phyloP scores from a whole-genome alignment of 83 land plant genomes.

The Picea mariana region DNA sequence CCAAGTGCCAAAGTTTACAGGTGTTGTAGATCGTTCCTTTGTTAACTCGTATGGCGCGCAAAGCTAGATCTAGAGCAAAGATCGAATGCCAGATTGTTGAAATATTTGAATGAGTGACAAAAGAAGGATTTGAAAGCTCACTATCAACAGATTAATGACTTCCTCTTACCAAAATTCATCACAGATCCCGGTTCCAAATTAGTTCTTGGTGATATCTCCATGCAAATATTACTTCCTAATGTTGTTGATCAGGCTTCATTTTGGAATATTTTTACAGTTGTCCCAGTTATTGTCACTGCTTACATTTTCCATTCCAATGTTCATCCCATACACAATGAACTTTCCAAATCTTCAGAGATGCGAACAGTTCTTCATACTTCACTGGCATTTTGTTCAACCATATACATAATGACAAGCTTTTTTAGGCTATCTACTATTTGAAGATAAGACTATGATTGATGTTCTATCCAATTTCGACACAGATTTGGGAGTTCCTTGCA shows the following conservation, averaged over 20 bases:
- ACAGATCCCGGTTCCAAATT: constrained; percentile 25
- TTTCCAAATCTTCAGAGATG: constrained; percentile 50
- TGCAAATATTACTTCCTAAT: constrained; percentile 74
- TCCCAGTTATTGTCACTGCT: constrained; percentile 75
- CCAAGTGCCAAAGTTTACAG: too few relatives aligned
- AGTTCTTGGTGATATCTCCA: constrained; percentile 43
- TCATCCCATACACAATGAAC: constrained; percentile 60
- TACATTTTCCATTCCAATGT: constrained; percentile 50
- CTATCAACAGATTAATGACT: too few relatives aligned
- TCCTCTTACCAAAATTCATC: too few relatives aligned
- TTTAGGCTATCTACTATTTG: constrained; percentile 86
- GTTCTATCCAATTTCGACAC: constrained; percentile 87
- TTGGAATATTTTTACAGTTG: constrained; percentile 78
- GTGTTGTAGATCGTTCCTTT: too few relatives aligned
- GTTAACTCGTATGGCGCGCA: too few relatives aligned
- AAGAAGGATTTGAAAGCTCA: too few relatives aligned
- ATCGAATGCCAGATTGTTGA: too few relatives aligned
- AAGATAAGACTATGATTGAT: constrained; percentile 74
- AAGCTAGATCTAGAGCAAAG: too few relatives aligned
- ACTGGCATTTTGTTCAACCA: constrained; percentile 63
- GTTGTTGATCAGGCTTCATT: constrained; percentile 50
- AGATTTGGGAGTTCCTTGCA: constrained; percentile 13
- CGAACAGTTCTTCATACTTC: constrained; percentile 50
- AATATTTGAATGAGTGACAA: too few relatives aligned
- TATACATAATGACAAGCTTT: constrained; percentile 75